Percentiles rank a stretch among this genome's conserved stretches.
These are phyloP conservation scores for Aspergillus udagawae DNA, from an alignment of 2,329 filamentous ascomycete genomes.

Conservation along the genomic window DNA sequence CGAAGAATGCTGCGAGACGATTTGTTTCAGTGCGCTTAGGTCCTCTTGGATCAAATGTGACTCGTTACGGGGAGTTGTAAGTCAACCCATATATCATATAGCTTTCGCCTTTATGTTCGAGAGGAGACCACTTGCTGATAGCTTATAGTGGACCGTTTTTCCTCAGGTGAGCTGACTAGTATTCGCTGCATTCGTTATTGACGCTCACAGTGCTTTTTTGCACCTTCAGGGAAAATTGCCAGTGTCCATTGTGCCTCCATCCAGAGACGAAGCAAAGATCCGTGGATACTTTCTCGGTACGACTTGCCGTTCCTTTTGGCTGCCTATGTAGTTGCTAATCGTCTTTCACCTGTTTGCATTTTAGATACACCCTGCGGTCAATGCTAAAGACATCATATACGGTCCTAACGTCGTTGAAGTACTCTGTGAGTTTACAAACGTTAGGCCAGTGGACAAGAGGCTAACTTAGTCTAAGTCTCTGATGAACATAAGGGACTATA, in stretches of 20 bases:
- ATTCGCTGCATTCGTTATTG: background rate
- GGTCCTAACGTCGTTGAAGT: conserved; percentile 43
- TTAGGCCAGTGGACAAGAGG: conserved; percentile 3
- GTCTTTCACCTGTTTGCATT: background rate
- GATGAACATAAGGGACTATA: conserved; percentile 69
- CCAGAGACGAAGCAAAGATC: conserved; percentile 66
- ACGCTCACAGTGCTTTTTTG: background rate
- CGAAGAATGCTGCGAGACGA: background rate
- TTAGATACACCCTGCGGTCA: conserved; percentile 48
- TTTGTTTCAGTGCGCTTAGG: background rate
- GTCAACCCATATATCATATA: background rate
- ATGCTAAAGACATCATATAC: conserved; percentile 27
- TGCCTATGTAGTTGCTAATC: background rate
- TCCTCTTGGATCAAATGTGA: background rate
- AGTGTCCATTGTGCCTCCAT: conserved; percentile 63
- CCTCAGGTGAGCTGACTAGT: conserved; percentile 11
- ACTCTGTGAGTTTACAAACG: conserved; percentile 42
- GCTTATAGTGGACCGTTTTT: conserved; percentile 4
- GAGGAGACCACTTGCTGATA: background rate
- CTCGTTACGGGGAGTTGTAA: background rate
- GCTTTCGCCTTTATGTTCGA: background rate
- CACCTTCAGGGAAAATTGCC: conserved; percentile 63
- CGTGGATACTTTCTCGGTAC: conserved; percentile 64
- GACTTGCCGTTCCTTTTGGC: conserved; percentile 12
- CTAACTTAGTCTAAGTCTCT: conserved; percentile 50